Base-by-base conservation (phyloP, 2,329 filamentous ascomycete species). In the Colletotrichum aenigma region DNA sequence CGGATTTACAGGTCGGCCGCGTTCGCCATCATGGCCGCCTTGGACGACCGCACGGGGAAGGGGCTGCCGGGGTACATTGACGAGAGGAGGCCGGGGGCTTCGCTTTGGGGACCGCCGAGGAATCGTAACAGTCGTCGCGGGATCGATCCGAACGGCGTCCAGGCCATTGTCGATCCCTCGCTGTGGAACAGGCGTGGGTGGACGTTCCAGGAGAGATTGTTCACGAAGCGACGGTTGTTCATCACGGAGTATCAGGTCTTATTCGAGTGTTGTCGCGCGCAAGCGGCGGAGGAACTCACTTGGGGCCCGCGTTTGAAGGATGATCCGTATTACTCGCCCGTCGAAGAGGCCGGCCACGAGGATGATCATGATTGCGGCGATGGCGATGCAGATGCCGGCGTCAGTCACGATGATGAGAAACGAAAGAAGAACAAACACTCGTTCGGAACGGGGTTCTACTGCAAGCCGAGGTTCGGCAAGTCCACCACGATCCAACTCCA, bases 1-100 rank as follows among this genome's bases (percentile, higher is more conserved):
- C 84, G 82, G 65, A 81, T 88, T 55, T 88, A 87, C 78, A 79
- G 84, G 28, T 85, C 86, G 65, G 84, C 87, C 7, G 84, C 85
- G 62, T 82, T 89, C 32, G 86, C 85, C 15, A 84, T 89, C 8
- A 81, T 87, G 36, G 85, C 85, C 2, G 86, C 85, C 2, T 78
- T 84, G 21, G 83, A 85, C 9, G 83, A 85, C 58, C 82, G 83
- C 7, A 76, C 83, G 9, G 58, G 71, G 1, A 56, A 30, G 15
- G 67, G 71, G 6, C 28, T 70, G 34, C 66, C 67, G 9, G 66
- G 71, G 15, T 74, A 71, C 26, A 26, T 26, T 7, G 60, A 38
- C 4, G 38, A 60, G 5, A 70, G 58, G 48, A 38, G n/a, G n/a
- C 16, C 58, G 16, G 36, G 71, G 30, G 67, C 66, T n/a, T 74